Evolutionary conservation across 129 eudicot genomes (phyloP).

Genomic region (Solidago caesia): DNA sequence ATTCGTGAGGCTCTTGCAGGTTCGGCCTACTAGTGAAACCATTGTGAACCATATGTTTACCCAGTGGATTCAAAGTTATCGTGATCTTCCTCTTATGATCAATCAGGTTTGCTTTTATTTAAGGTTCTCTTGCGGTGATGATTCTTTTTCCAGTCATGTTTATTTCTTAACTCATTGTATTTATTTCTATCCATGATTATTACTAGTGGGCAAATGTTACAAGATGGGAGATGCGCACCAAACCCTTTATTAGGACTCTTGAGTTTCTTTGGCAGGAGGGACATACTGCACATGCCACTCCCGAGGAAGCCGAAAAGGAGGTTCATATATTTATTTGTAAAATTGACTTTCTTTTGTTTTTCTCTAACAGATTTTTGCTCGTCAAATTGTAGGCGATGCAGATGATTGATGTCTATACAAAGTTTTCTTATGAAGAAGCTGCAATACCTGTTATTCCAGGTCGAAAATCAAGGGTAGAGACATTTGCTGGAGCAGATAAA

Average conservation of each 20-base stretch:
- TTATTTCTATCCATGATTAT: conserved; percentile 1
- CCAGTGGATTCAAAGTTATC: conserved; percentile 97
- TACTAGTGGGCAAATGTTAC: conserved; percentile 97
- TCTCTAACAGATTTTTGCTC: conserved; percentile 29
- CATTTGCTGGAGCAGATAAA: conserved; percentile 96
- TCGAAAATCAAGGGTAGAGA: conserved; percentile 89
- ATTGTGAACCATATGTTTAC: conserved; percentile 99
- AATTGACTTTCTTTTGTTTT: conserved; percentile 10
- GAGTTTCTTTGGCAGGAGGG: conserved; percentile 99
- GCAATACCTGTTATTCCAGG: conserved; percentile 97
- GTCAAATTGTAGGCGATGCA: conserved; percentile 74
- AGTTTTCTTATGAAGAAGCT: conserved; percentile 89
- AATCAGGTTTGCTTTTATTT: conserved; percentile 64
- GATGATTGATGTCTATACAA: conserved; percentile 91
- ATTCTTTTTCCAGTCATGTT: background rate
- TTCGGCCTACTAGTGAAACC: conserved; percentile 99
- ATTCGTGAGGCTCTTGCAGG: conserved; percentile 97
- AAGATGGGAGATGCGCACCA: conserved; percentile 99
- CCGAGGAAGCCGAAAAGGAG: conserved; percentile 93
- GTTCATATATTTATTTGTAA: conserved; percentile 35
- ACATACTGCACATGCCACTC: conserved; percentile 94
- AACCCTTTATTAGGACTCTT: conserved; percentile 93
- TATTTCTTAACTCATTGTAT: background rate
- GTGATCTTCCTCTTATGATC: conserved; percentile 98
- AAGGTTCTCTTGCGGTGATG: background rate